Conservation (phyloP, 768 basidiomycete species). For the Xanthoconium stramineum region DNA sequence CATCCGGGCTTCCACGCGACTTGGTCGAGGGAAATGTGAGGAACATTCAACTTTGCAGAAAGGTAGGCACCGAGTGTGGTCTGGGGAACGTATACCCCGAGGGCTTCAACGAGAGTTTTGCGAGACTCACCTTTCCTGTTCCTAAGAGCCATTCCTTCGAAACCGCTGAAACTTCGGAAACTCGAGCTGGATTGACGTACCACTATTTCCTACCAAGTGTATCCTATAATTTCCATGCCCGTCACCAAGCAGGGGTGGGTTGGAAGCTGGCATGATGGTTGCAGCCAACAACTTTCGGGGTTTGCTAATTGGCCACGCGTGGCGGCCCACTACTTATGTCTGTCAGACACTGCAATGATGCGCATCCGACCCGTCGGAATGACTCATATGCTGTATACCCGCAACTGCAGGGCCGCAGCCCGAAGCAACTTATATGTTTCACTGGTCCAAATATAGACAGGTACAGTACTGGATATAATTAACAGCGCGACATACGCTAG, state of each 20-base stretch:
- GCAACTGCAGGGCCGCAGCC: too few species aligned
- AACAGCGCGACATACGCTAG: too few species aligned
- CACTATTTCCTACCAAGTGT: constrained; percentile 50
- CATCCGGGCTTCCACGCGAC: constrained; percentile 52
- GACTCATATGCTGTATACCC: too few species aligned
- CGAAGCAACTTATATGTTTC: too few species aligned
- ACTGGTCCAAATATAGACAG: too few species aligned
- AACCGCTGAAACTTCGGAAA: background rate
- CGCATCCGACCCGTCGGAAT: too few species aligned
- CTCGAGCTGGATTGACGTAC: constrained; percentile 29
- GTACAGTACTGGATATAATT: too few species aligned
- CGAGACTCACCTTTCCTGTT: constrained; percentile 37
- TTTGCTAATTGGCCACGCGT: too few species aligned
- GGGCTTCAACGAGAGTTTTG: too few species aligned
- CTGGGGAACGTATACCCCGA: constrained; percentile 25
- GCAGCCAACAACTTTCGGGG: too few species aligned
- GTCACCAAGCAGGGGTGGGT: constrained; percentile 39
- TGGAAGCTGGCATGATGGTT: constrained; percentile 9
- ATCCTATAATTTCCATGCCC: constrained; percentile 45
- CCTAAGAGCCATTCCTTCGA: constrained; percentile 22
- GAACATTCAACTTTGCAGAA: constrained; percentile 41
- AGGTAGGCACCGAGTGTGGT: constrained; percentile 47
- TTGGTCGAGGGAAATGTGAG: constrained; percentile 45
- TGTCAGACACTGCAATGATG: too few species aligned
- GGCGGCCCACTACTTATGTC: too few species aligned